Conservation (phyloP, 345 rosid genomes). For the Isatis tinctoria region DNA sequence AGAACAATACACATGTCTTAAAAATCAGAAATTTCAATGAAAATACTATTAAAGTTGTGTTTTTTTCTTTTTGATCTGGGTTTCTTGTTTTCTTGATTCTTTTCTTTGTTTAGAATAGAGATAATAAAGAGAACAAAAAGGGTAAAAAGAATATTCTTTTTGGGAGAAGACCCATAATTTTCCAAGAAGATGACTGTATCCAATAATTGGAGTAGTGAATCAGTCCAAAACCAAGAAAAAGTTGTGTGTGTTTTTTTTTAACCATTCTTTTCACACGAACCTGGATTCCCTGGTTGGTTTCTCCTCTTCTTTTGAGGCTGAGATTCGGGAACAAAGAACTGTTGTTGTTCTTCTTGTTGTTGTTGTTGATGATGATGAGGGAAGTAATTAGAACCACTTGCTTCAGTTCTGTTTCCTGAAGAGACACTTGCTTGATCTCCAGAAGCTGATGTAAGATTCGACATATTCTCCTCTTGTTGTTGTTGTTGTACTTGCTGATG, state of each 20-base stretch:
- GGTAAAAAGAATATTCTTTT: slow-evolving; percentile 31
- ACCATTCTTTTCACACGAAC: slow-evolving; percentile 32
- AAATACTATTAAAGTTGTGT: not conserved
- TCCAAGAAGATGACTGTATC: slow-evolving; percentile 27
- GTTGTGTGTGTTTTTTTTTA: not conserved
- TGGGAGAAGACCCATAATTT: slow-evolving; percentile 23
- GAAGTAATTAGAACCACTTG: slow-evolving; percentile 36
- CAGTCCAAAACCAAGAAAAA: slow-evolving; percentile 18
- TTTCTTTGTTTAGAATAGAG: slow-evolving; percentile 1
- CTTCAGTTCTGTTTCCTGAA: slow-evolving; percentile 60
- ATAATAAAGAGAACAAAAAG: slow-evolving; percentile 24
- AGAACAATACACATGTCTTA: not conserved
- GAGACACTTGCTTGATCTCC: slow-evolving; percentile 73
- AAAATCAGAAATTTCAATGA: not conserved
- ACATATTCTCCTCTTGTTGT: slow-evolving; percentile 70
- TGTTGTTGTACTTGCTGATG: slow-evolving; percentile 38
- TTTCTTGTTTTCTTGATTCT: not conserved
- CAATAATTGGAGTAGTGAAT: slow-evolving; percentile 27
- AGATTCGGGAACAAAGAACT: slow-evolving; percentile 45
- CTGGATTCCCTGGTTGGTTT: slow-evolving; percentile 94
- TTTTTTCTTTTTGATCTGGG: not conserved
- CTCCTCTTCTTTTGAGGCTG: slow-evolving; percentile 62
- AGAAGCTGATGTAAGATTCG: slow-evolving; percentile 86
- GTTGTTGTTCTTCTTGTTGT: slow-evolving; percentile 34
- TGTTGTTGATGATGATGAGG: slow-evolving; percentile 21